Base-by-base conservation (phyloP, 352 stramenopile genomes). In the Globisporangium abappressorium region DNA sequence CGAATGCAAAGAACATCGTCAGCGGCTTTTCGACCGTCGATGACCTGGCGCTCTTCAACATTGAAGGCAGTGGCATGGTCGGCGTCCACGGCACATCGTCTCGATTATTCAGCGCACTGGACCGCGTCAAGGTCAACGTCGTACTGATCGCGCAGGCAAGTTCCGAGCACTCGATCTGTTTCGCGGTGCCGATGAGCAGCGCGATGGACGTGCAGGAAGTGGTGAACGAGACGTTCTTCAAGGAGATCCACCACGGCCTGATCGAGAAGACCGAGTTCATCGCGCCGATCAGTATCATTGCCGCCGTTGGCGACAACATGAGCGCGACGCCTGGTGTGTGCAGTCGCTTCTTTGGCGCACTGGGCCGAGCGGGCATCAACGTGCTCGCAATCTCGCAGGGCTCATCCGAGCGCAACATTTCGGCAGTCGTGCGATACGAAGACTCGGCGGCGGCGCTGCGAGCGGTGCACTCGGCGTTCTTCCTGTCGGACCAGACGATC, bases 151-250 rank as follows among this genome's bases (percentile, higher is more conserved):
- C 96, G 3, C 97, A 97, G 65, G 91, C 91, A 14, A 97, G 83
- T 49, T 98, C 93, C 6, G 97, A 99, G 79, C 92, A 98, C 78
- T 98, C 90, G 70, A 98, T 98, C 70, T 98, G 93, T 57, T 98
- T 99, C 70, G 95, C 93, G n/a, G 95, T 97, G 57, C 81, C 83
- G 5, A 90, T 93, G 74, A 79, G 78, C 57, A 77, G 80, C 30
- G 87, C 87, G 2, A 76, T 85, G 20, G 80, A 90, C 14, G 81
- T 80, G 30, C 90, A 93, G 75, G 75, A 83, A 12, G 84, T 81
- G 22, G 87, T 95, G 41, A 87, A 93, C 68, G 86, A 92, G 70
- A 86, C 81, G 5, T 95, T 95, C 49, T 95, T 93, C 70, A 94
- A 95, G 66, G 87, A 95, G 70, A 92, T 95, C 49, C 87, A 95